phyloP scores from a whole-genome alignment of 2,329 filamentous ascomycete species.

The Scleromitrula shiraiana region DNA sequence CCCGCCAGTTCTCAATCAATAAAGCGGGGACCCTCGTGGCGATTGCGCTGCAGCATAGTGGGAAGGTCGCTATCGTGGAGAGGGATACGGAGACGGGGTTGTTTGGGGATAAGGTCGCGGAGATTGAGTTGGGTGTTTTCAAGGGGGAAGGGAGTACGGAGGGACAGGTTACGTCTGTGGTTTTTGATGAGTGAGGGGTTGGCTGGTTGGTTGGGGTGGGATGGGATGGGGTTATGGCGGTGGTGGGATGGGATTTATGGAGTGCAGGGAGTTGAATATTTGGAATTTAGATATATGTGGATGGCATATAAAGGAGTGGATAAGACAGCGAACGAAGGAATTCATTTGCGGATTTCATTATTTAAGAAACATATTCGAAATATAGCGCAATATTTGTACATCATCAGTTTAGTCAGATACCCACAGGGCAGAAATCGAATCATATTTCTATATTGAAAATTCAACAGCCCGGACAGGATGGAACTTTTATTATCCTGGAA shows the following conservation, averaged over 20 bases:
- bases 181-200: slow-evolving; percentile 25
- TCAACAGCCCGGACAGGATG: no score
- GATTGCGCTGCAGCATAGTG: slow-evolving; percentile 36
- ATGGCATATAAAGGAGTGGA: no score
- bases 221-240: background rate
- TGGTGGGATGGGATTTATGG: background rate
- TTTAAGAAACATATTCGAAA: no score
- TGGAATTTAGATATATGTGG: no score
- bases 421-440: no score
- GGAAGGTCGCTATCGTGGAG: slow-evolving; percentile 34
- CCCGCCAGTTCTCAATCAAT: slow-evolving; percentile 41
- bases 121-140: slow-evolving; percentile 5
- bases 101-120: slow-evolving; percentile 30
- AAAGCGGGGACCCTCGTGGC: slow-evolving; percentile 37
- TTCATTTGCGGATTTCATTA: no score
- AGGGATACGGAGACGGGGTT: slow-evolving; percentile 35
- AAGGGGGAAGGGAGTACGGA: background rate
- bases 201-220: background rate
- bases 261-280: background rate
- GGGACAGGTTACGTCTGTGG: slow-evolving; percentile 24
- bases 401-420: no score
- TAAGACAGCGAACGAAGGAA: no score
- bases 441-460: no score
- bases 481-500: no score
- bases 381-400: no score